Conservation (phyloP, 768 basidiomycete species). For the Lentinula sp. region DNA sequence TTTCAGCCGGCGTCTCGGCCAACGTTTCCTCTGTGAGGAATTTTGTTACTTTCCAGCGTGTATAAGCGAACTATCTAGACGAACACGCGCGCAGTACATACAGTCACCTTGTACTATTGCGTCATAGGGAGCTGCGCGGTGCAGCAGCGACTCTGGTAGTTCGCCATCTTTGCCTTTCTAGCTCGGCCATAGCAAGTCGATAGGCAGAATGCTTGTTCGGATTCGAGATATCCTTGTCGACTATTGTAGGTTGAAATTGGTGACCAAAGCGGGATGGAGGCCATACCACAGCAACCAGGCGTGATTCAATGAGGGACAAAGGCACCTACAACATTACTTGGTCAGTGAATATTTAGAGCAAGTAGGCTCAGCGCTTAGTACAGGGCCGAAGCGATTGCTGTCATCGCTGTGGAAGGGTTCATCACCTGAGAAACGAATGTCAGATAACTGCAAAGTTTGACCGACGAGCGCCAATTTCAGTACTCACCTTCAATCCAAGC, state of each 20-base stretch:
- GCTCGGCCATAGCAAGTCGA: slow-evolving; percentile 26
- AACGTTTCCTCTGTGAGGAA: no score
- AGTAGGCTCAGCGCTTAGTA: slow-evolving; percentile 21
- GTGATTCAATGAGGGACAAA: slow-evolving; percentile 43
- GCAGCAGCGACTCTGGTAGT: slow-evolving; percentile 25
- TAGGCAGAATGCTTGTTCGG: slow-evolving; percentile 15
- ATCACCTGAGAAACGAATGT: slow-evolving; percentile 37
- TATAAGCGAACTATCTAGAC: no score
- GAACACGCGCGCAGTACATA: not conserved
- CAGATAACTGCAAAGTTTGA: no score
- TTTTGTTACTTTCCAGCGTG: no score
- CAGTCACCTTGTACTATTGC: not conserved
- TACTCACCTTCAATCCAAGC: slow-evolving; percentile 69
- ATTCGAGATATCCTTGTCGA: not conserved
- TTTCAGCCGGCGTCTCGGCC: no score
- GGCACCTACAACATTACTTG: slow-evolving; percentile 27
- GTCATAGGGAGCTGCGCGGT: not conserved
- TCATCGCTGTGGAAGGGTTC: slow-evolving; percentile 63
- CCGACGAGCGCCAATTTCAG: no score
- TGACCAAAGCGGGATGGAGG: slow-evolving; percentile 41
- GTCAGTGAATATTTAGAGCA: not conserved
- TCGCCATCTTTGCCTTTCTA: slow-evolving; percentile 33
- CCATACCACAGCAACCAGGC: slow-evolving; percentile 44
- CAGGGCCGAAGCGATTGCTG: slow-evolving; percentile 70
- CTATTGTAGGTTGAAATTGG: not conserved